phyloP scores from a whole-genome alignment of 768 basidiomycete species.

The Psilocybe subaeruginosa region DNA sequence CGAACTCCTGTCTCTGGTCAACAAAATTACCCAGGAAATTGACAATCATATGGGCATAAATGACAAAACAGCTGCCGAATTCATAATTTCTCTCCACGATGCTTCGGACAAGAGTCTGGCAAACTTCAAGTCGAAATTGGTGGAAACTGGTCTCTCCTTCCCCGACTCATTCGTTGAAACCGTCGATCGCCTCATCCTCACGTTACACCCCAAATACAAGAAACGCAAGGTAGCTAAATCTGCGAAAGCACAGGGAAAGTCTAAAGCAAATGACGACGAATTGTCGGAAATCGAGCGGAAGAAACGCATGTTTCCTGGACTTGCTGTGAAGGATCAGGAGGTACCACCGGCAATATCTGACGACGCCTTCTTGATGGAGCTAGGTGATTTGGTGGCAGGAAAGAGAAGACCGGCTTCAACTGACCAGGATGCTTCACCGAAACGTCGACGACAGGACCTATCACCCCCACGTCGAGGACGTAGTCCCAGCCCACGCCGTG shows the following conservation, averaged over 20 bases:
- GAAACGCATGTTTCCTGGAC: slow-evolving; percentile 88
- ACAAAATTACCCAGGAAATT: slow-evolving; percentile 91
- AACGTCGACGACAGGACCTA: slow-evolving; percentile 60
- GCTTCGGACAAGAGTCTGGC: slow-evolving; percentile 71
- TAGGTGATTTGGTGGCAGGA: slow-evolving; percentile 87
- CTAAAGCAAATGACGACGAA: slow-evolving; percentile 33
- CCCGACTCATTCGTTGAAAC: slow-evolving; percentile 91
- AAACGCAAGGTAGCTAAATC: slow-evolving; percentile 54
- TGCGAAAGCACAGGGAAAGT: slow-evolving; percentile 38
- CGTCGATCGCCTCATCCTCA: slow-evolving; percentile 92
- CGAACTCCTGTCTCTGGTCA: slow-evolving; percentile 89
- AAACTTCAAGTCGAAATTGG: slow-evolving; percentile 82
- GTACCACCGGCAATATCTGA: slow-evolving; percentile 61
- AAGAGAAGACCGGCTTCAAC: slow-evolving; percentile 55
- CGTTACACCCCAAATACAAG: slow-evolving; percentile 95
- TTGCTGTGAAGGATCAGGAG: slow-evolving; percentile 80
- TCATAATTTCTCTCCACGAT: slow-evolving; percentile 89
- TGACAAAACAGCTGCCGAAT: slow-evolving; percentile 95
- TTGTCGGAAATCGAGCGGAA: slow-evolving; percentile 73
- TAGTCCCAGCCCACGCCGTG: slow-evolving; percentile 64
- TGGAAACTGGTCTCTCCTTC: slow-evolving; percentile 79
- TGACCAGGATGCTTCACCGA: slow-evolving; percentile 49
- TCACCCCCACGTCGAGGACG: slow-evolving; percentile 53
- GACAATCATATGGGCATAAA: slow-evolving; percentile 83
- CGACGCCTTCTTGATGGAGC: slow-evolving; percentile 85